These are phyloP conservation scores for Aspergillus arachidicola DNA, from an alignment of 2,329 filamentous ascomycete species.

Conservation along the genomic window DNA sequence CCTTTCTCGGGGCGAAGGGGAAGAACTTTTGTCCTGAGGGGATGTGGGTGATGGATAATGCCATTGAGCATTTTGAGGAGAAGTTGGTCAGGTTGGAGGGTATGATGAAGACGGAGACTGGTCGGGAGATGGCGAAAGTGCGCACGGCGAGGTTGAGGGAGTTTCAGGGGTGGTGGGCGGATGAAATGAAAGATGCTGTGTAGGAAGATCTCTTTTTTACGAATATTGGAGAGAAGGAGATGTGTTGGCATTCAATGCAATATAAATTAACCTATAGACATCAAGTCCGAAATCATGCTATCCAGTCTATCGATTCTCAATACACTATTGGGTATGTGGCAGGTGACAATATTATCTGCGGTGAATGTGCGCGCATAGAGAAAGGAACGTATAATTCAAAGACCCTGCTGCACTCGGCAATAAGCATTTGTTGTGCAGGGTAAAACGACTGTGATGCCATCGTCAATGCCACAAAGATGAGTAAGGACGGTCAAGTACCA, in stretches of 20 bases:
- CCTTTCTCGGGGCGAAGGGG: constrained; percentile 67
- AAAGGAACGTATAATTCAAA: constrained; percentile 3
- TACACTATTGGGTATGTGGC: constrained; percentile 16
- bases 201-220: neutral
- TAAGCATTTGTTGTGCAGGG: neutral
- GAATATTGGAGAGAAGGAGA: neutral
- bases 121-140: constrained; percentile 52
- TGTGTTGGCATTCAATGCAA: neutral
- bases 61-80: constrained; percentile 74
- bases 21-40: constrained; percentile 26
- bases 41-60: constrained; percentile 59
- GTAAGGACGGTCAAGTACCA: constrained; percentile 4
- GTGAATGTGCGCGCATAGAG: constrained; percentile 1
- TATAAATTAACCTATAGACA: neutral
- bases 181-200: constrained; percentile 42
- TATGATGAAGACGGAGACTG: constrained; percentile 62
- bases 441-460: neutral
- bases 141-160: constrained; percentile 52
- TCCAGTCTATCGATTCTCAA: constrained; percentile 12
- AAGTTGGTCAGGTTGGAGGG: constrained; percentile 69
- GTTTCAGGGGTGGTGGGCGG: constrained; percentile 59
- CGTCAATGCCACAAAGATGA: neutral
- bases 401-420: neutral
- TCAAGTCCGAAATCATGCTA: constrained; percentile 6
- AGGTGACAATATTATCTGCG: constrained; percentile 1